Evolutionary conservation across 1,284 basidiomycete genomes (phyloP).

Genomic region (Fomitiporia mediterranea): DNA sequence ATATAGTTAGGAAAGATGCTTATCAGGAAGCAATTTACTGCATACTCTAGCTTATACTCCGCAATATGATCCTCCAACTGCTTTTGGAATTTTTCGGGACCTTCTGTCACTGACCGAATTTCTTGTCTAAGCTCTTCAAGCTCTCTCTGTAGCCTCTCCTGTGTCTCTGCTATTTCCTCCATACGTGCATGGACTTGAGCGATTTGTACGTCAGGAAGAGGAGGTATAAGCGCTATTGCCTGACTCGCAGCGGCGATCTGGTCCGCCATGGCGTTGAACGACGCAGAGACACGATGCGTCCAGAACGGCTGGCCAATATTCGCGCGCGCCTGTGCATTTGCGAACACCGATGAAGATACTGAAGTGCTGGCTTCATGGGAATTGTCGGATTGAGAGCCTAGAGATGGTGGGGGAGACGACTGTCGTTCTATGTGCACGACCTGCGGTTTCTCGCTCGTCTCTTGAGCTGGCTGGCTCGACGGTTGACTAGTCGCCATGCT

Average conservation of each 20-base stretch:
- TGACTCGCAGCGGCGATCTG: conserved; percentile 39
- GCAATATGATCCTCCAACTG: conserved; percentile 31
- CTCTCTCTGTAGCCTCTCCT: conserved; percentile 28
- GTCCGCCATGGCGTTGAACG: conserved; percentile 36
- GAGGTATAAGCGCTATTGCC: conserved; percentile 31
- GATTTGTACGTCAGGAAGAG: conserved; percentile 18
- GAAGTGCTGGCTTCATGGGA: background rate
- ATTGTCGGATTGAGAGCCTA: conserved; percentile 9
- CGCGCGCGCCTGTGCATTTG: background rate
- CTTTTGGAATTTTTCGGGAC: conserved; percentile 30
- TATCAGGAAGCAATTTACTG: conserved; percentile 1
- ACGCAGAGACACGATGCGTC: conserved; percentile 33
- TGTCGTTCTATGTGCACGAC: conserved; percentile 9
- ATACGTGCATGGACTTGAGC: conserved; percentile 26
- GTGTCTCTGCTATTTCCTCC: conserved; percentile 30
- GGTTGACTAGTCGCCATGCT: conserved; percentile 9
- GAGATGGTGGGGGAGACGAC: conserved; percentile 9
- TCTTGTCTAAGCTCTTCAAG: conserved; percentile 28
- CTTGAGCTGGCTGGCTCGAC: background rate
- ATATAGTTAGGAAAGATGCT: background rate
- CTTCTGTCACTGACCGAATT: conserved; percentile 23
- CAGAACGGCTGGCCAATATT: conserved; percentile 24
- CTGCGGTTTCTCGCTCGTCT: background rate
- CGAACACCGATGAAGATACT: conserved; percentile 2
- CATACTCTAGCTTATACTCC: conserved; percentile 34